A percentile compares a stretch with the other conserved stretches of the same genome.
phyloP scores from a whole-genome alignment of 2,329 filamentous ascomycete genomes.

The Colletotrichum magnum region DNA sequence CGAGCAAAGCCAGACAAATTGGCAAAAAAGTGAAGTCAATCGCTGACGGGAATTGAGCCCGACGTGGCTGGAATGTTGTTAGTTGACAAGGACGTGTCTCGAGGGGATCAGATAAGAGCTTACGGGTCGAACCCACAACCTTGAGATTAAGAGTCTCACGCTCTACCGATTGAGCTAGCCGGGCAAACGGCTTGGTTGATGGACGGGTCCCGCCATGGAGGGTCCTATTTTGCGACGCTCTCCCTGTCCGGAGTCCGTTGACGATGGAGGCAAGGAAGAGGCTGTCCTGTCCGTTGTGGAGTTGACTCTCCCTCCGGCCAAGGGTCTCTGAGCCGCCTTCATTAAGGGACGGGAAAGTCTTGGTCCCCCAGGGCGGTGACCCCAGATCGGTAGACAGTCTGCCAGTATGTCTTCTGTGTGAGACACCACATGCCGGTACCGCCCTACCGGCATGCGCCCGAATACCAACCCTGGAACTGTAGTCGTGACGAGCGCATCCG shows the following conservation, averaged over 20 bases:
- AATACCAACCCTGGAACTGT: slow-evolving; percentile 1
- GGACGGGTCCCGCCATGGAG: background rate
- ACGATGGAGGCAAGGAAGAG: background rate
- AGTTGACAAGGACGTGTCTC: background rate
- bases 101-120: slow-evolving; percentile 6
- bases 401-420: slow-evolving; percentile 4
- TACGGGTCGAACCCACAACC: slow-evolving; percentile 66
- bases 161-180: slow-evolving; percentile 81
- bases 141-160: slow-evolving; percentile 79
- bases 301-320: background rate
- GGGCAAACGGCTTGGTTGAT: slow-evolving; percentile 50
- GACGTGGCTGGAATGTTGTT: slow-evolving; percentile 10
- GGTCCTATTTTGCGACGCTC: background rate
- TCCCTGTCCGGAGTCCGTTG: background rate
- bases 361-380: slow-evolving; percentile 18
- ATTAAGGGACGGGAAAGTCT: too few relatives aligned
- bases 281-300: background rate
- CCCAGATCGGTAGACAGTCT: background rate
- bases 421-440: slow-evolving; percentile 36
- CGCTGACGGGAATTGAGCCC: slow-evolving; percentile 26
- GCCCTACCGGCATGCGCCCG: slow-evolving; percentile 3
- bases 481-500: background rate
- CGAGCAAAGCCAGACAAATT: background rate
- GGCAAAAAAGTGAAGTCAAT: background rate
- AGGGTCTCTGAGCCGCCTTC: background rate